Conservation (phyloP, 2,329 filamentous ascomycete species). For the Penicillium psychrosexuale region DNA sequence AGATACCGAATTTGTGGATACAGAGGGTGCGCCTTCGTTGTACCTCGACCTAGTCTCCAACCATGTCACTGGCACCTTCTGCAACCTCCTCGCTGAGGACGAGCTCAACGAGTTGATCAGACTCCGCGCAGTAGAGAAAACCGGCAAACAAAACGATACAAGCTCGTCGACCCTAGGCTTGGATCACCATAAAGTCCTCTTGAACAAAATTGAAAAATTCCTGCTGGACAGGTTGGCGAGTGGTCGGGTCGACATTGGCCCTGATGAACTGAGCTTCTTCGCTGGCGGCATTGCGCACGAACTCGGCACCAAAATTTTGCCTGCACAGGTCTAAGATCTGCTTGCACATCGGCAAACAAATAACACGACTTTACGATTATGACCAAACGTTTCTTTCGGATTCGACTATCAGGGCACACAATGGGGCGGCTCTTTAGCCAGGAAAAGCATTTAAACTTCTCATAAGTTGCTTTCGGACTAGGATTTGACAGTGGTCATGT, state of each 20-base stretch:
- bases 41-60: slow-evolving; percentile 38
- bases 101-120: slow-evolving; percentile 36
- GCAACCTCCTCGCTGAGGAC: slow-evolving; percentile 37
- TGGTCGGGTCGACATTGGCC: slow-evolving; percentile 30
- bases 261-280: slow-evolving; percentile 42
- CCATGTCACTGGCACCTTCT: slow-evolving; percentile 42
- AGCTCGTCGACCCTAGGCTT: slow-evolving; percentile 4
- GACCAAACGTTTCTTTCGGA: slow-evolving; percentile 12
- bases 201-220: slow-evolving; percentile 36
- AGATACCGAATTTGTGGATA: slow-evolving; percentile 33
- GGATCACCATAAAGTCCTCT: slow-evolving; percentile 21
- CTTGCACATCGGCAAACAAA: background rate
- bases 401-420: slow-evolving; percentile 6
- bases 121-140: slow-evolving; percentile 25
- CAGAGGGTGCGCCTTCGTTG: slow-evolving; percentile 29
- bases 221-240: slow-evolving; percentile 34
- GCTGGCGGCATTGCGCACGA: slow-evolving; percentile 38
- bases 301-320: slow-evolving; percentile 23
- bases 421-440: slow-evolving; percentile 10
- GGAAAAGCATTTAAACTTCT: slow-evolving; percentile 8
- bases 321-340: slow-evolving; percentile 2
- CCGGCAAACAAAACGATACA: slow-evolving; percentile 10
- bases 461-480: background rate
- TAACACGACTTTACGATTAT: slow-evolving; percentile 24
- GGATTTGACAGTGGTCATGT: slow-evolving; percentile 5